These are phyloP conservation scores for Pontederia paniculata DNA, from an alignment of 176 grass and related monocot species.

Conservation along the genomic window DNA sequence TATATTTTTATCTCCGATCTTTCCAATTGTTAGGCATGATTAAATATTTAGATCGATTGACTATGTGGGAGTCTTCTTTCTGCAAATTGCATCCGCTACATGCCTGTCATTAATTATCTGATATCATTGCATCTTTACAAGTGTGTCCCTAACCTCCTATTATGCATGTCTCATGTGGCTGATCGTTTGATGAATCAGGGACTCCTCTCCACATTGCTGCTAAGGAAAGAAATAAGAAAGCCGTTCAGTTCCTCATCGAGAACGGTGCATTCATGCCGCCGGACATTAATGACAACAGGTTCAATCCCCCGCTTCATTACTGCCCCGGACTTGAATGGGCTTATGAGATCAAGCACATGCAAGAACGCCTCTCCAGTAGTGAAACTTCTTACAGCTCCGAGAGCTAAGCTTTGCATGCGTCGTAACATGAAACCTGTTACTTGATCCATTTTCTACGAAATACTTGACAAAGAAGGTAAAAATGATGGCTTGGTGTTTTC, in stretches of 20 bases:
- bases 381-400: constrained; percentile 42
- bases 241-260: constrained; percentile 76
- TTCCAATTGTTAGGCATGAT: too few species aligned
- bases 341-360: constrained; percentile 77
- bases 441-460: too few species aligned
- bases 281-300: constrained; percentile 77
- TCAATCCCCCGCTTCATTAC: constrained; percentile 95
- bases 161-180: neutral
- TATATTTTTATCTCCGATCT: too few species aligned
- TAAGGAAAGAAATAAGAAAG: constrained; percentile 82
- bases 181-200: constrained; percentile 34
- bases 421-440: too few species aligned
- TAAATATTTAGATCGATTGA: too few species aligned
- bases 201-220: constrained; percentile 92
- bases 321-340: constrained; percentile 95
- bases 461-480: too few species aligned
- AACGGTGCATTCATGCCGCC: constrained; percentile 90
- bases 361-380: constrained; percentile 21
- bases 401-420: constrained; percentile 11
- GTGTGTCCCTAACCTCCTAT: too few species aligned
- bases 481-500: too few species aligned
- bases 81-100: too few species aligned
- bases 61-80: too few species aligned
- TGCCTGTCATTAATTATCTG: too few species aligned
- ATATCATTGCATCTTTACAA: too few species aligned